A percentile compares a stretch with the other conserved stretches of the same genome.
Evolutionary conservation across 2,329 filamentous ascomycete genomes (phyloP).

Genomic region (Leptographium flavum): DNA sequence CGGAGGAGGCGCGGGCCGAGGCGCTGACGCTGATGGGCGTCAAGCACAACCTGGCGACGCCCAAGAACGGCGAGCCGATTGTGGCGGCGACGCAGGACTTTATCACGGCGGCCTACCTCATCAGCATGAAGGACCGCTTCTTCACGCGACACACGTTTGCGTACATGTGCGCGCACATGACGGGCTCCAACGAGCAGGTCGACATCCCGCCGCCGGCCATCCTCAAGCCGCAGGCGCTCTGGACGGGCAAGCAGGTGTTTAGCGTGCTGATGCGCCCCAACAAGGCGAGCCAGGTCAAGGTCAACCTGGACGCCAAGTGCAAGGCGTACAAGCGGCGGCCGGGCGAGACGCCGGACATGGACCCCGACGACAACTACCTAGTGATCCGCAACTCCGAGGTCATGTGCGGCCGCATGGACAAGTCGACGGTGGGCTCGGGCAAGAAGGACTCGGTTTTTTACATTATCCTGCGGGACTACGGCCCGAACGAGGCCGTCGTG

Average conservation of each 20-base stretch:
- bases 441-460: slow-evolving; percentile 99
- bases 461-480: slow-evolving; percentile 88
- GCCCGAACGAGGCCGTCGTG: slow-evolving; percentile 71
- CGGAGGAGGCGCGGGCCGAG: slow-evolving; percentile 88
- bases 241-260: slow-evolving; percentile 94
- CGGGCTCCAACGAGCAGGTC: slow-evolving; percentile 55
- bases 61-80: slow-evolving; percentile 94
- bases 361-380: slow-evolving; percentile 78
- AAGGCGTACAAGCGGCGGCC: slow-evolving; percentile 58
- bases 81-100: slow-evolving; percentile 99
- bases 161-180: slow-evolving; percentile 85
- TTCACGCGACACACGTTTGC: slow-evolving; percentile 80
- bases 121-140: slow-evolving; percentile 87
- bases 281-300: slow-evolving; percentile 61
- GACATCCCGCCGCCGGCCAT: slow-evolving; percentile 81
- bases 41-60: slow-evolving; percentile 88
- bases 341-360: slow-evolving; percentile 51
- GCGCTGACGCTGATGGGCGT: slow-evolving; percentile 96
- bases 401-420: slow-evolving; percentile 97
- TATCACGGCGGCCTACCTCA: slow-evolving; percentile 83
- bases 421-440: slow-evolving; percentile 87
- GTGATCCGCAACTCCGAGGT: slow-evolving; percentile 93
- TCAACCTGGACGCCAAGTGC: slow-evolving; percentile 90
- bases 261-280: slow-evolving; percentile 76
- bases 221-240: slow-evolving; percentile 70